These are phyloP conservation scores for Maudiozyma barnettii DNA, from an alignment of 805 yeast genomes.

Conservation along the genomic window DNA sequence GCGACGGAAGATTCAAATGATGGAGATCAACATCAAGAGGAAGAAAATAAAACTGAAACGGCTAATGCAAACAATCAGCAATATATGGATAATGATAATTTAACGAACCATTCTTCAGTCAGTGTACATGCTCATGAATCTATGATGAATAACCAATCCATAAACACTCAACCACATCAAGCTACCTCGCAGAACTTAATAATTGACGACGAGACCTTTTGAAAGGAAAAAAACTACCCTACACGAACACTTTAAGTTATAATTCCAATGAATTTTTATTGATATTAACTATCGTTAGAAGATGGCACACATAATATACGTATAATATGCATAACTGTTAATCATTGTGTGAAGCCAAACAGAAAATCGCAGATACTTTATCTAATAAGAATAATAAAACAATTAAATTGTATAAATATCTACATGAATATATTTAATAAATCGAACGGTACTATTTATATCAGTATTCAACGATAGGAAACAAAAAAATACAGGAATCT, in stretches of 20 bases:
- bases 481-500: neutral
- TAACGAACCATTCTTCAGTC: neutral
- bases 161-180: neutral
- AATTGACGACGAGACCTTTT: conserved; percentile 30
- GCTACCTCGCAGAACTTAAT: conserved; percentile 21
- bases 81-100: neutral
- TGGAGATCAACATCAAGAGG: conserved; percentile 32
- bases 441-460: neutral
- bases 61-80: neutral
- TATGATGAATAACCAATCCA: neutral
- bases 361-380: neutral
- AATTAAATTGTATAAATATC: conserved; percentile 2
- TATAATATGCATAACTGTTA: too few species aligned
- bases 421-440: conserved; percentile 5
- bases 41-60: neutral
- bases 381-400: neutral
- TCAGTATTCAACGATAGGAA: neutral
- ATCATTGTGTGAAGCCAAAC: too few species aligned
- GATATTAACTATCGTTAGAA: too few species aligned
- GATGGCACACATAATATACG: too few species aligned
- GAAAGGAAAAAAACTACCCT: neutral
- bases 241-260: neutral
- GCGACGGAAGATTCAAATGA: conserved; percentile 80
- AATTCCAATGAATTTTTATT: neutral
- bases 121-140: neutral